Evolutionary conservation across 106 monocot genomes (phyloP), one percentile per base, ranked within the genome.

Genomic region (Acanthochlamys bracteata): DNA sequence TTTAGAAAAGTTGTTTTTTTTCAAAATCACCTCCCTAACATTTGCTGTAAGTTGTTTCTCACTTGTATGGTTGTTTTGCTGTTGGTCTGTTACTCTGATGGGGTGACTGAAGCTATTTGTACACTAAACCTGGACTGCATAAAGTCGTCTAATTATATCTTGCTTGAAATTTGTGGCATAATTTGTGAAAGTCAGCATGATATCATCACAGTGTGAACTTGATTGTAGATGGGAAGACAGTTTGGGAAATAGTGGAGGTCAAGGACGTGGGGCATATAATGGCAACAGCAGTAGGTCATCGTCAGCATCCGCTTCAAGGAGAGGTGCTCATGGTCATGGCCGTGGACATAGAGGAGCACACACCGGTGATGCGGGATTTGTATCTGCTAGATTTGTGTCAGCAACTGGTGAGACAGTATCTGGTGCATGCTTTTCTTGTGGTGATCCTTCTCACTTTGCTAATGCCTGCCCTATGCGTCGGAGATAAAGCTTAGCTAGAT

Each of bases 401-500:
- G 89, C 89, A 40, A 94, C 86, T 23, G 94, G 94, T 58, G 94
- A 89, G 51, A 75, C 78, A 27, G 67, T 86, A 20, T 66, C 81
- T 24, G 82, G 77, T 16, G 73, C 81, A 55, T 94, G 94, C 67
- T 94, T 64, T 57, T 57, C 73, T 24, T 94, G 94, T 62, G 90
- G 90, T 20, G 84, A 90, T 73, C 84, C 90, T n/a, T 84, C 90
- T 22, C 94, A 94, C 59, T 94, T 90, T 60, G 94, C 94, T 24
- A 94, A 94, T 73, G 75, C 63, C 22, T 94, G 94, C 59, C 94
- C 89, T 0, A 77, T 63, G 60, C 69, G 78, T 41, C 75, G 73
- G 43, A 66, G 68, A 55, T 82, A 55, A n/a, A n/a, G n/a, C n/a
- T n/a, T n/a, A n/a, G n/a, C n/a, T n/a, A n/a, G n/a, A n/a, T n/a